phyloP scores from a whole-genome alignment of 192 early-diverging fungal species.

The Podila verticillata region DNA sequence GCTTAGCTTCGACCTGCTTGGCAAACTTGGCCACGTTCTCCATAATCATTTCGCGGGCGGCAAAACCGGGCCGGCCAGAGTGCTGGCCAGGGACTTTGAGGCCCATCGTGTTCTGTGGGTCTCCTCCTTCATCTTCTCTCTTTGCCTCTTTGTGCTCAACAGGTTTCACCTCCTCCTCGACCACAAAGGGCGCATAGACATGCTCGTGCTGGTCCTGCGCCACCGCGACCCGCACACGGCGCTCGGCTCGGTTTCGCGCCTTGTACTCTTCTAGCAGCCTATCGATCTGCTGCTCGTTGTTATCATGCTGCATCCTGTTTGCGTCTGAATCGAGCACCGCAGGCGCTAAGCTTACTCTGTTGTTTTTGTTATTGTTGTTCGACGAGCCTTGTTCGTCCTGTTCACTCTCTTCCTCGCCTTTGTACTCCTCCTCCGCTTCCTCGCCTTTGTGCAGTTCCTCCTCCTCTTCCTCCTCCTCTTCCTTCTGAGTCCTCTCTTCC shows the following conservation, averaged over 20 bases:
- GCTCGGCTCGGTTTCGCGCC: not conserved
- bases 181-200: not conserved
- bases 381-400: not conserved
- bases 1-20: not conserved
- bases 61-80: not conserved
- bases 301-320: not conserved
- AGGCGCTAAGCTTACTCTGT: too few species aligned
- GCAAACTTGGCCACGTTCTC: not conserved
- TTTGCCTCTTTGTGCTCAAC: too few species aligned
- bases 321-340: too few species aligned
- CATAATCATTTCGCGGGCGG: not conserved
- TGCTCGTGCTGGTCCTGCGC: not conserved
- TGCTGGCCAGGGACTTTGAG: not conserved
- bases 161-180: too few species aligned
- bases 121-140: too few species aligned
- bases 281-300: not conserved
- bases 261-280: slow-evolving; percentile 4
- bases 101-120: not conserved
- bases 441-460: too few species aligned
- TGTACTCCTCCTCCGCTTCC: not conserved
- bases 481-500: too few species aligned
- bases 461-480: too few species aligned
- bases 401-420: too few species aligned
- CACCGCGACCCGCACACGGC: not conserved
- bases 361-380: not conserved